phyloP scores from a whole-genome alignment of 352 stramenopile genomes.

The Thalassiosira pacifica region DNA sequence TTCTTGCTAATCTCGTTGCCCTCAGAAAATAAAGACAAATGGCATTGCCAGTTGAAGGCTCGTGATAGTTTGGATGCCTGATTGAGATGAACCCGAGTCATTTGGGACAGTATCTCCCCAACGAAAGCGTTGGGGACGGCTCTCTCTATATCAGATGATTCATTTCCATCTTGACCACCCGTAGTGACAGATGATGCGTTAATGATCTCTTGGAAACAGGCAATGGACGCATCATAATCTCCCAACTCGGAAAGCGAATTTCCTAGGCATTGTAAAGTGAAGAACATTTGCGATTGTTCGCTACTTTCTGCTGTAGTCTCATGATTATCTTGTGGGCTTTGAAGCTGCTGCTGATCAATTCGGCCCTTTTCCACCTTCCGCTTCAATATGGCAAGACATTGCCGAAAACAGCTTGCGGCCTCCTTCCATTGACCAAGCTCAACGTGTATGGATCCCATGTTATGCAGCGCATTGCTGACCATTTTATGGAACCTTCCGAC shows the following conservation, averaged over 20 bases:
- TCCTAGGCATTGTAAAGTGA: constrained; percentile 68
- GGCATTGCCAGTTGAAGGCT: constrained; percentile 61
- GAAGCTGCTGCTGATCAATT: constrained; percentile 19
- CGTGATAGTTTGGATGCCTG: constrained; percentile 56
- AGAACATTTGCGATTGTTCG: constrained; percentile 35
- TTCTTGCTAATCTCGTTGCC: constrained; percentile 16
- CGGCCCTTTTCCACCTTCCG: constrained; percentile 57
- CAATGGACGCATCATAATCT: constrained; percentile 74
- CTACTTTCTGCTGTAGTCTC: constrained; percentile 5
- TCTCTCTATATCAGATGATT: neutral
- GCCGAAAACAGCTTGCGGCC: constrained; percentile 64
- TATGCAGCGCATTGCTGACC: constrained; percentile 73
- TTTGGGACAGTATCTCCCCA: constrained; percentile 67
- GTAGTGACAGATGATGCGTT: constrained; percentile 16
- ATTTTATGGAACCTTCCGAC: constrained; percentile 68
- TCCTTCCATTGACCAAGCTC: constrained; percentile 73
- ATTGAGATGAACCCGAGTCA: constrained; percentile 58
- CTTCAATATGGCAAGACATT: constrained; percentile 73
- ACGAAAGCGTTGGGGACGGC: constrained; percentile 26
- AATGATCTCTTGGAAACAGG: constrained; percentile 70
- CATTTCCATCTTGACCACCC: neutral
- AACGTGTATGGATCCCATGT: constrained; percentile 73
- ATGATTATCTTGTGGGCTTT: constrained; percentile 13
- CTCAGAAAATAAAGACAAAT: constrained; percentile 66
- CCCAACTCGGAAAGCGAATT: constrained; percentile 63